Base-by-base conservation (phyloP, 2,329 filamentous ascomycete genomes). In the Pseudocercospora vitis region DNA sequence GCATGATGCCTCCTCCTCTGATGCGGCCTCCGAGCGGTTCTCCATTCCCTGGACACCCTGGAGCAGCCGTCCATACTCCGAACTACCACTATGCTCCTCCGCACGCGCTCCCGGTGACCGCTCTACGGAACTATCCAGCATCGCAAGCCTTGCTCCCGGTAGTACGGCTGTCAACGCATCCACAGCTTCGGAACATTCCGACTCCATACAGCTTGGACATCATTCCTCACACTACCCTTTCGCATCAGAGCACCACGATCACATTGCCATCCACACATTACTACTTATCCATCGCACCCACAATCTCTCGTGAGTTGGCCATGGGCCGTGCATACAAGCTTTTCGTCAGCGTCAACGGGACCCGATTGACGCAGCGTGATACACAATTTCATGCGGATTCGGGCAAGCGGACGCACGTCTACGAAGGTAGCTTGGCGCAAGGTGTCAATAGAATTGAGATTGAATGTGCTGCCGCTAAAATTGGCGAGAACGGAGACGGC, bases 381-480 rank as follows among this genome's bases (percentile, higher is more conserved):
- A 82, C 83, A 48, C 59, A 71, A 74, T 51, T 67, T 48, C 58
- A 65, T 48, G 58, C 60, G 8, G 65, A 64, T 18, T 60, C 56
- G 6, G 62, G 70, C 28, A 61, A 60, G 50, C 76, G 78, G 55
- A 83, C 83, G 58, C 84, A 86, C n/a, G 74, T 87, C 0, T 96
- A 90, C 63, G 91, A 96, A 63, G 80, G 85, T 6, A 81, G 81
- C 48, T 74, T 96, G 23, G 79, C 82, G 21, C 80, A 81, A 1
- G 90, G 89, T 5, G 79, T 90, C 47, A 95, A 94, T 62, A 81
- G 85, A 40, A 81, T 96, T 47, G 87, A 91, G 63, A 79, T 95
- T 6, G 87, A 92, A 64, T 77, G 92, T 53, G 82, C 91, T 59
- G 88, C 89, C 37, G 63, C 65, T 21, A 67, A 62, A 7, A 82